phyloP scores from a whole-genome alignment of 2,329 filamentous ascomycete genomes.

The Emergomyces africanus region DNA sequence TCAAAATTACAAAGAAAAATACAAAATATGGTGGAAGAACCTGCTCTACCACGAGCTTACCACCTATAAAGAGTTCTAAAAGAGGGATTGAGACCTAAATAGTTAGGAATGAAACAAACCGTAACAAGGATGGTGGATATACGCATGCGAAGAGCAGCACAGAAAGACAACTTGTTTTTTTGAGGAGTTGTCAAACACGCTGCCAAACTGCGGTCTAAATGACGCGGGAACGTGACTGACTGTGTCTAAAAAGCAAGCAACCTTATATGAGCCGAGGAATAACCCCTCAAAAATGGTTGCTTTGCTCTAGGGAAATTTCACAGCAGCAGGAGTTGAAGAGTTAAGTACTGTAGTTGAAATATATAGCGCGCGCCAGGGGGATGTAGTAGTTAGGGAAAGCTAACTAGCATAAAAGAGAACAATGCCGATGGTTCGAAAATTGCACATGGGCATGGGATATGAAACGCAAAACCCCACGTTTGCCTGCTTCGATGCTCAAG shows the following conservation, averaged over 20 bases:
- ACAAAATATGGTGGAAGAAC: neutral
- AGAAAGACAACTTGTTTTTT: neutral
- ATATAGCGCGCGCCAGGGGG: neutral
- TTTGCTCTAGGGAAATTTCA: neutral
- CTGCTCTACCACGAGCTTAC: neutral
- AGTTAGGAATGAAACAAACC: neutral
- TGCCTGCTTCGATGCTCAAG: neutral
- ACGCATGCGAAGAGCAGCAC: neutral
- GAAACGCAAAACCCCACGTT: neutral
- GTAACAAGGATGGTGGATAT: neutral
- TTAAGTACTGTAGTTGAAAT: neutral
- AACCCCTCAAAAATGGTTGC: neutral
- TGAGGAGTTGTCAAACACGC: neutral
- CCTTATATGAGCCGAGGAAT: neutral
- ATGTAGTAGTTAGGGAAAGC: neutral
- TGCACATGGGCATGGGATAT: neutral
- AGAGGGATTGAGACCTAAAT: neutral
- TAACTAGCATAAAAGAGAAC: neutral
- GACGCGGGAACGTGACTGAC: neutral
- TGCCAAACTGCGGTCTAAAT: neutral
- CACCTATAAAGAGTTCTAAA: neutral
- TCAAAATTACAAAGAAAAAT: too few species aligned
- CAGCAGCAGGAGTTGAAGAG: neutral
- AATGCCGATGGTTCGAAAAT: neutral
- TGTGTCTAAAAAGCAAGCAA: neutral